Base-by-base conservation (phyloP, 768 basidiomycete genomes). In the Lactarius deliciosus region DNA sequence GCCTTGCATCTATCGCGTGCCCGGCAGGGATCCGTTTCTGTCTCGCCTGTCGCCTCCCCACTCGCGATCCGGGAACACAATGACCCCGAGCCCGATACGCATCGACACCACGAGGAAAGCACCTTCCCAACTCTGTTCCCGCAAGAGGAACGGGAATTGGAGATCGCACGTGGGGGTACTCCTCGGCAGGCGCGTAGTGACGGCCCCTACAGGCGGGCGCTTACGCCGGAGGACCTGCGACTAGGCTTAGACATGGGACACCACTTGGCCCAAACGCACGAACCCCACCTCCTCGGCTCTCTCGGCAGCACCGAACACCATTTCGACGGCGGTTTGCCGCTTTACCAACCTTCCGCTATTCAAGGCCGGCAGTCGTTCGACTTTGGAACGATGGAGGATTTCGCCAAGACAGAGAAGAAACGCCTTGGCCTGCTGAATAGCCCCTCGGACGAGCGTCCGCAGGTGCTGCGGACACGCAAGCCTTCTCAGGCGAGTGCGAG, bases 1-100 rank as follows among this genome's bases (percentile, higher is more conserved):
- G 92, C 91, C 61, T 83, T 92, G 74, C 89, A 90, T 38, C 83
- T 90, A 50, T 90, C 88, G 28, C 81, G 85, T 25, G 90, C 89
- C 1, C 83, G 91, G 25, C 81, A 88, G 66, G 86, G 86, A 60
- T 89, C 88, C 0, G 72, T 86, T 8, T 71, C 70, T 8, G 75
- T 68, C 28, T 66, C 69, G 7, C 66, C 72, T 16, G 64, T 78
- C 5, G 54, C 72, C 61, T 73, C 72, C 13, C 76, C 79, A 0
- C 68, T 75, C 16, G 74, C 81, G 30, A 70, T 79, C 15, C 76
- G 79, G 9, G 61, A 68, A 73, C 79, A 60, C 75, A 75, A 67
- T 64, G 77, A 71, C 66, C 77, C 60, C 70, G 62, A 60, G 25
- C 66, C 62, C 8, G 76, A 50, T 73, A 75, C 68, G 73, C 76